phyloP scores from a whole-genome alignment of 495 filamentous ascomycete genomes.

The Annulohypoxylon bovei region DNA sequence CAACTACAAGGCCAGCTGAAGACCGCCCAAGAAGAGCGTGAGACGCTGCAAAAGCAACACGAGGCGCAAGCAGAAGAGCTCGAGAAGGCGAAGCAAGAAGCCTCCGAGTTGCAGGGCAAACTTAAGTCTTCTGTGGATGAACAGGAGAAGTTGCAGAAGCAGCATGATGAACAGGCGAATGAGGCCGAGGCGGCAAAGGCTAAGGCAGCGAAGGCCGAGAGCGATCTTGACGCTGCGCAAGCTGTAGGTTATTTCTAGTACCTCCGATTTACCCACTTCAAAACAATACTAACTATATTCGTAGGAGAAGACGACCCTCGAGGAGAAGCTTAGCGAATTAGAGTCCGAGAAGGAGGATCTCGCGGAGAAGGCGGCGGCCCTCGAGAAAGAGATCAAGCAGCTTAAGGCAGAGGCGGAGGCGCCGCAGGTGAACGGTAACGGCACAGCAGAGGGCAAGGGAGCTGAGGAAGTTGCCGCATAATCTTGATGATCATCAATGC shows the following conservation, averaged over 20 bases:
- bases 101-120: constrained; percentile 17
- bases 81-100: constrained; percentile 27
- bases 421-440: constrained; percentile 35
- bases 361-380: constrained; percentile 15
- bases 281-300: constrained; percentile 11
- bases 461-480: constrained; percentile 27
- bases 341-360: constrained; percentile 32
- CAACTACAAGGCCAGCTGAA: constrained; percentile 28
- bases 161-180: constrained; percentile 20
- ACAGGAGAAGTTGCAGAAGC: constrained; percentile 28
- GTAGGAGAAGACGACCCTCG: constrained; percentile 33
- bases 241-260: constrained; percentile 8
- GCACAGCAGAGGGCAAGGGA: constrained; percentile 23
- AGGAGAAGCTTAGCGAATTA: constrained; percentile 24
- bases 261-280: not conserved
- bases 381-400: constrained; percentile 26
- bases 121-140: constrained; percentile 7
- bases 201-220: constrained; percentile 35
- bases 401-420: constrained; percentile 25
- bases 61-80: constrained; percentile 16
- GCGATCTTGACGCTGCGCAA: constrained; percentile 26
- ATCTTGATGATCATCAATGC: not conserved
- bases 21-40: constrained; percentile 20
- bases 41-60: constrained; percentile 22
- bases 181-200: constrained; percentile 27